Base-by-base conservation (phyloP, 1,284 basidiomycete genomes). In the Stygiomarasmius scandens region DNA sequence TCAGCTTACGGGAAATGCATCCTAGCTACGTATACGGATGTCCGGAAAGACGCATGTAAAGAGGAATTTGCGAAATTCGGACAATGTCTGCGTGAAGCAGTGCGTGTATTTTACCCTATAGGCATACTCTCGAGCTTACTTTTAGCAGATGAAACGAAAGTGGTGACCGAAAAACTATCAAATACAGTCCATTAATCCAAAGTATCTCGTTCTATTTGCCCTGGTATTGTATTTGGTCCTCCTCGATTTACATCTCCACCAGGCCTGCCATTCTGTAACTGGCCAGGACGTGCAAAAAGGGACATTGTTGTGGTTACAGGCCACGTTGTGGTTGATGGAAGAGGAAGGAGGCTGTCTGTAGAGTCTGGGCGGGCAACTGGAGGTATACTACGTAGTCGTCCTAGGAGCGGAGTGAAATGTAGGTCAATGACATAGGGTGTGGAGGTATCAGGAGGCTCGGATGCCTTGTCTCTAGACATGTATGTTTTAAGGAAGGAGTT, bases 1-100 rank as follows among this genome's bases (percentile, higher is more conserved):
- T 76, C 83, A 9, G 74, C 70, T 11, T 95, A 95, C 66, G 93
- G 92, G 23, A 87, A 87, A 69, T 95, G 93, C 67, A 85, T 95
- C 24, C 72, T 87, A 19, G 81, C 83, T 2, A 84, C 82, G 2
- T 93, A 93, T 71, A 86, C 84, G 20, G 92, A 95, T 64, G 84
- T 92, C 12, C 82, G 76, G 61, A 87, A 87, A 70, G 89, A 92
- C 66, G 80, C 82, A 56, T 95, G 93, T 74, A 83, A 85, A 57
- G 80, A 82, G 12, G 91, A 95, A 70, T 95, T 94, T 62, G 78
- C 78, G 5, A 81, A 81, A 61, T 95, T 95, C 67, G 86, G 85
- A 34, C 73, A 80, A 47, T 95, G 92, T 69, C 69, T 94, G 46
- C 84, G 85, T 48, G 77, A 84, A 64, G 84, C 86, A 56, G 92